Conservation (phyloP, 371 early-diverging fungal species). For the Apophysomyces variabilis region DNA sequence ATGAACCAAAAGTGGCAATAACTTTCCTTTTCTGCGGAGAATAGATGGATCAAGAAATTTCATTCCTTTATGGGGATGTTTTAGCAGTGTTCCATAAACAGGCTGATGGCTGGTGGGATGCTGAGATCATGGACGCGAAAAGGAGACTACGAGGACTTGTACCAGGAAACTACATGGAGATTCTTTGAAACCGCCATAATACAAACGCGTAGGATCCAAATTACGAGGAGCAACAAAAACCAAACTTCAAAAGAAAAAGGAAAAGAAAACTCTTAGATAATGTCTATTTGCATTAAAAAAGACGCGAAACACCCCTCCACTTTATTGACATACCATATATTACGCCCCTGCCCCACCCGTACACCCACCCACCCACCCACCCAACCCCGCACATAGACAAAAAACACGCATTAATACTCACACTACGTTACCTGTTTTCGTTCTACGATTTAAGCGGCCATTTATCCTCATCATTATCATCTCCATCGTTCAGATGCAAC, state of each 20-base stretch:
- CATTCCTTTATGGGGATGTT: slow-evolving; percentile 43
- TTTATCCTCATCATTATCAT: slow-evolving; percentile 1
- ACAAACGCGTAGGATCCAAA: too few species aligned
- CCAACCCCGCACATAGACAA: neutral
- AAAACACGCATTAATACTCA: slow-evolving; percentile 3
- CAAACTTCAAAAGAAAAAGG: neutral
- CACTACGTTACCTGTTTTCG: slow-evolving; percentile 5
- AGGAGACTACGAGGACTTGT: slow-evolving; percentile 42
- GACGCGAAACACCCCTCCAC: neutral
- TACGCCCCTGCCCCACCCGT: too few species aligned
- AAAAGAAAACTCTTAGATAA: neutral
- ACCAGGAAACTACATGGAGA: slow-evolving; percentile 53
- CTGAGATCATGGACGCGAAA: slow-evolving; percentile 34
- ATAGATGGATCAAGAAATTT: slow-evolving; percentile 12
- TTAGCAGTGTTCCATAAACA: slow-evolving; percentile 47
- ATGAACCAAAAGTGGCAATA: too few species aligned
- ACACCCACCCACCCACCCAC: neutral
- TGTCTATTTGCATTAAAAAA: neutral
- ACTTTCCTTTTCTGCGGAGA: neutral
- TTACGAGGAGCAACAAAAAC: too few species aligned
- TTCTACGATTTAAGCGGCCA: slow-evolving; percentile 7
- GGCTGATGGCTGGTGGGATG: slow-evolving; percentile 58
- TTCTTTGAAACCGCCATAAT: neutral
- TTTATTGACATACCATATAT: neutral
- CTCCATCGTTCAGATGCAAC: slow-evolving; percentile 1